Evolutionary conservation across 257 asterid species (phyloP).

Genomic region (Ligustrum vulgare): DNA sequence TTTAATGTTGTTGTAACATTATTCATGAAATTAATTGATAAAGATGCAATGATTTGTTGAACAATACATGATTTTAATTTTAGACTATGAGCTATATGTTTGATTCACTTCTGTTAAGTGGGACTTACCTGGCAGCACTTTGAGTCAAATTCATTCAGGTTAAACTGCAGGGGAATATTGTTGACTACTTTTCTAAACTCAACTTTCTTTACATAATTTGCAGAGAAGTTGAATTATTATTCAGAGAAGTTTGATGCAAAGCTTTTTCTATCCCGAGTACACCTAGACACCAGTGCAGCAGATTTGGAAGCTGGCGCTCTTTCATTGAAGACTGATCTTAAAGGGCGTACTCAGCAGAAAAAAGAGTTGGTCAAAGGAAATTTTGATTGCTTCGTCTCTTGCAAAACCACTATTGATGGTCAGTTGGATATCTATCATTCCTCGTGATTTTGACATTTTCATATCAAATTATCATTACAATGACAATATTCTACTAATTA

Average conservation of each 20-base stretch:
- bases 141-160: constrained; percentile 13
- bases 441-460: constrained; percentile 7
- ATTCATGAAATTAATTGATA: background rate
- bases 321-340: constrained; percentile 79
- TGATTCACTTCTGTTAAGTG: constrained; percentile 20
- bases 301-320: constrained; percentile 86
- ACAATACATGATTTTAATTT: constrained; percentile 9
- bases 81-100: constrained; percentile 4
- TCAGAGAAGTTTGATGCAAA: constrained; percentile 87
- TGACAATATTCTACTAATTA: constrained; percentile 24
- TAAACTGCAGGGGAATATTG: constrained; percentile 18
- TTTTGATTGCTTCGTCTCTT: constrained; percentile 97
- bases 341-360: constrained; percentile 95
- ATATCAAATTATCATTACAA: constrained; percentile 13
- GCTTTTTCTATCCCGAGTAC: constrained; percentile 84
- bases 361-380: constrained; percentile 97
- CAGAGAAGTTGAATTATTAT: constrained; percentile 86
- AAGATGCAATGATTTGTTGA: background rate
- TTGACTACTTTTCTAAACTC: constrained; percentile 18
- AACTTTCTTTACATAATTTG: constrained; percentile 35
- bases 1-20: background rate
- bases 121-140: constrained; percentile 19
- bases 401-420: constrained; percentile 99
- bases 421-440: constrained; percentile 31
- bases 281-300: constrained; percentile 82